phyloP scores from a whole-genome alignment of 2,329 filamentous ascomycete species.

The Dactylellina sp. region DNA sequence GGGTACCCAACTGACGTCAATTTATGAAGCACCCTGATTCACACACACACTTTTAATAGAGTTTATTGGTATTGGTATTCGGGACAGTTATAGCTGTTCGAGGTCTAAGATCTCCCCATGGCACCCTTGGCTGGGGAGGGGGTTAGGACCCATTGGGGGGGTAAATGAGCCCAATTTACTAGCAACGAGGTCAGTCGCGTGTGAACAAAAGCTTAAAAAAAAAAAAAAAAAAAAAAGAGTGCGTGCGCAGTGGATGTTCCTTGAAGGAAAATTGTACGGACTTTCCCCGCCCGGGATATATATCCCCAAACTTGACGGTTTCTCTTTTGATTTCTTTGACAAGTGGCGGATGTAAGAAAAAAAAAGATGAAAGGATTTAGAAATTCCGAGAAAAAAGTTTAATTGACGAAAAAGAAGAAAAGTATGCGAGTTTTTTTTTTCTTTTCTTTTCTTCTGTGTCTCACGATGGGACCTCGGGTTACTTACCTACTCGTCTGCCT shows the following conservation, averaged over 20 bases:
- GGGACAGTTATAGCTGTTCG: not conserved
- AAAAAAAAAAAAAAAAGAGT: not conserved
- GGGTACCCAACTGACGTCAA: constrained; percentile 44
- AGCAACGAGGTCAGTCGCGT: not conserved
- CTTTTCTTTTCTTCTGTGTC: constrained; percentile 23
- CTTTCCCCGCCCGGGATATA: constrained; percentile 48
- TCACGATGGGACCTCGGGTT: constrained; percentile 51
- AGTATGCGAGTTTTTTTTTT: constrained; percentile 17
- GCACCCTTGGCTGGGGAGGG: constrained; percentile 1
- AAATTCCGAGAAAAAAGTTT: not conserved
- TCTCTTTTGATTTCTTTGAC: no score
- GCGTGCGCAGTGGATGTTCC: not conserved
- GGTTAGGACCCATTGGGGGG: not conserved
- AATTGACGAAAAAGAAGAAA: not conserved
- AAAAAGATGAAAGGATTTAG: no score
- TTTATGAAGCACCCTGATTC: constrained; percentile 39
- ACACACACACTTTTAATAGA: constrained; percentile 24
- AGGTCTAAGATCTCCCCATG: constrained; percentile 7
- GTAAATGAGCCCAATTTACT: not conserved
- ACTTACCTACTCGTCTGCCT: constrained; percentile 50
- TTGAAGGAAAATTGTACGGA: constrained; percentile 21
- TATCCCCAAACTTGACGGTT: no score
- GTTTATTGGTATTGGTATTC: not conserved
- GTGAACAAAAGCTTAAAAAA: no score
- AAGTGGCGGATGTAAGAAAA: no score